Evolutionary conservation across 2,329 filamentous ascomycete genomes (phyloP), one percentile per base, ranked within the genome.

Genomic region (Ceratocystis albifundus): DNA sequence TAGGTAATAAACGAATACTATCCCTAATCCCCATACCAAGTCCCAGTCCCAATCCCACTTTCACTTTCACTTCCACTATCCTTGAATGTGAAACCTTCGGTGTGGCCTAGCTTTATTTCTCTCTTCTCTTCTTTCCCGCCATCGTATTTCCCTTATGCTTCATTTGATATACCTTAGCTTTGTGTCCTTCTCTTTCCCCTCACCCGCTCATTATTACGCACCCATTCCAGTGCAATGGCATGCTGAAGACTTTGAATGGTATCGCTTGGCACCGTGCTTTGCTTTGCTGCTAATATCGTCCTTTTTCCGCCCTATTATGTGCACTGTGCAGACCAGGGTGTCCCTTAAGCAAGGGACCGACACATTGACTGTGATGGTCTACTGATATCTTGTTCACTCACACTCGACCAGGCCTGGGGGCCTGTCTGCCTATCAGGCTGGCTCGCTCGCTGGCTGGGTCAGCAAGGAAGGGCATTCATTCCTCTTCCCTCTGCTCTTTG

Each of bases 311-410:
- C 61, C 61, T 59, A 63, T 48, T 63, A 17, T 63, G 46, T 48
- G 61, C 46, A 63, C 61, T 64, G 66, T 62, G 64, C 44, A 36
- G 53, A 44, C 44, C 62, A 64, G 66, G 66, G 62, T 53, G 44
- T 44, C 62, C 61, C 59, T 67, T 53, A 62, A 67, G 66, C 63
- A 64, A 67, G 66, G 66, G 66, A 61, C 62, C 55, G 28, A 59
- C 55, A 59, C 28, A 59, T 59, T 59, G 55, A 64, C 46, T 63
- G 25, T 41, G 65, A 62, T 67, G 62, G 66, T 44, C 65, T 67
- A 61, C 65, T 65, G 66, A 59, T 59, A 59, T 36, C 55, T 59
- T 59, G 55, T 32, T 59, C 55, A 59, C 53, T 59, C 32, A 30
- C 55, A 59, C 55, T 59, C 32, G 28, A 59, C 55, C 28, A 59